Base-by-base conservation (phyloP, 2,329 filamentous ascomycete genomes). In the Graphiopsis chlorocephala region DNA sequence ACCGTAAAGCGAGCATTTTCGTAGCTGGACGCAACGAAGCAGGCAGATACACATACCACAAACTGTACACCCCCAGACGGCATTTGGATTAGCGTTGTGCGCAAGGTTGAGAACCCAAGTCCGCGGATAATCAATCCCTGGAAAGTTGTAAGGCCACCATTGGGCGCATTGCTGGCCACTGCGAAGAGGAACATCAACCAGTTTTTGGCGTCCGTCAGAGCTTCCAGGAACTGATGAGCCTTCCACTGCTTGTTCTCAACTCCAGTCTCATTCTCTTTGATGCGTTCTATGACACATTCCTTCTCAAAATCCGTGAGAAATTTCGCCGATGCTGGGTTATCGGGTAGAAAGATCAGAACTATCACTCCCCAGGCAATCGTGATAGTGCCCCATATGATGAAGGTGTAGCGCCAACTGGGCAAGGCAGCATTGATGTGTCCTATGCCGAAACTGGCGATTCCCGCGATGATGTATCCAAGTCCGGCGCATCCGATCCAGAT, bases 401-500 rank as follows among this genome's bases (percentile, higher is more conserved):
- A 56, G 25, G 48, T 20, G 68, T 70, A 76, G 67, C 71, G 76
- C 88, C 84, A 91, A 4, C 77, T 74, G 65, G 69, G 1, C 77
- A 74, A 1, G 66, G 64, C 28, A 53, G 62, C 64, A 68, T 69
- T 25, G 65, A 72, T 65, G 66, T 71, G 52, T 69, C 68, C 1
- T 68, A 70, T 60, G 20, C 68, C 20, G 53, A 68, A 59, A 20
- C 72, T 64, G 2, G 66, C 64, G 31, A 77, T 70, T 6, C 76
- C 77, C 12, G 75, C 70, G 29, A 71, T 64, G 48, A 79, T 73
- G 14, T 78, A 81, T 42, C 84, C 84, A 0, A 82, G 56, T 0
- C 85, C 85, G 64, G 86, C 89, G 1, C 84, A 86, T 12, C 83
- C 80, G 67, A 89, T 89, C 87, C 87, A 89, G 23, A 82, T 83